Evolutionary conservation across 139 green algal species (phyloP).

Genomic region (Chlorella sp.): DNA sequence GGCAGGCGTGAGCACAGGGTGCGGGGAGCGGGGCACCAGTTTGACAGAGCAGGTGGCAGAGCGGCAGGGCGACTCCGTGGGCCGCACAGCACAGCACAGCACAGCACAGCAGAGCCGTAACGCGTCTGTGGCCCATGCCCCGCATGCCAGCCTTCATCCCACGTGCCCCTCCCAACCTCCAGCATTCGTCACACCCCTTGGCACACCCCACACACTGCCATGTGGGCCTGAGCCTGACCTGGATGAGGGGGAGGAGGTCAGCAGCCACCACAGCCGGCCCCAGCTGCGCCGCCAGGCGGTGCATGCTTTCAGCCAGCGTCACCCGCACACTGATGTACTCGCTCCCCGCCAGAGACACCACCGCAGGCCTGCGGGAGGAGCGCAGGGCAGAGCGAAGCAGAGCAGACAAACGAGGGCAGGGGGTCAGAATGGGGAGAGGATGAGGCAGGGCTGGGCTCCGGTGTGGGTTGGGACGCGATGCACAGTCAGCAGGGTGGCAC

Average conservation of each 20-base stretch:
- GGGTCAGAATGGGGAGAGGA: neutral
- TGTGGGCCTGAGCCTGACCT: neutral
- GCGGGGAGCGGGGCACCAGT: neutral
- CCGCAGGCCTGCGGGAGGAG: neutral
- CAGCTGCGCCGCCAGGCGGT: constrained; percentile 32
- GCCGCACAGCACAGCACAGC: neutral
- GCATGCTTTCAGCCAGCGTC: constrained; percentile 48
- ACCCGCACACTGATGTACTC: neutral
- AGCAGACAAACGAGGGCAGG: neutral
- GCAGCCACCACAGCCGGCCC: constrained; percentile 3
- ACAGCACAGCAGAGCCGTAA: too few relatives aligned
- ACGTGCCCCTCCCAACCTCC: neutral
- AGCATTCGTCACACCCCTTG: neutral
- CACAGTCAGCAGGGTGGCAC: neutral
- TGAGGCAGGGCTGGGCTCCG: neutral
- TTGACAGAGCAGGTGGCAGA: too few relatives aligned
- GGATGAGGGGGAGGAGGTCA: constrained; percentile 44
- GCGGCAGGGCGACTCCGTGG: neutral
- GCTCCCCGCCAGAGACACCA: neutral
- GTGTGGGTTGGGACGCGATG: neutral
- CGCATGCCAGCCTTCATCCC: neutral
- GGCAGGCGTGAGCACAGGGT: neutral
- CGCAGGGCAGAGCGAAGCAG: neutral
- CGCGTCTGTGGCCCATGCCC: too few relatives aligned
- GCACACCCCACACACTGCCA: neutral